Percentiles rank a stretch among this genome's conserved stretches.
Conservation (phyloP, 2,329 filamentous ascomycete genomes). For the Cytospora paraplurivora region DNA sequence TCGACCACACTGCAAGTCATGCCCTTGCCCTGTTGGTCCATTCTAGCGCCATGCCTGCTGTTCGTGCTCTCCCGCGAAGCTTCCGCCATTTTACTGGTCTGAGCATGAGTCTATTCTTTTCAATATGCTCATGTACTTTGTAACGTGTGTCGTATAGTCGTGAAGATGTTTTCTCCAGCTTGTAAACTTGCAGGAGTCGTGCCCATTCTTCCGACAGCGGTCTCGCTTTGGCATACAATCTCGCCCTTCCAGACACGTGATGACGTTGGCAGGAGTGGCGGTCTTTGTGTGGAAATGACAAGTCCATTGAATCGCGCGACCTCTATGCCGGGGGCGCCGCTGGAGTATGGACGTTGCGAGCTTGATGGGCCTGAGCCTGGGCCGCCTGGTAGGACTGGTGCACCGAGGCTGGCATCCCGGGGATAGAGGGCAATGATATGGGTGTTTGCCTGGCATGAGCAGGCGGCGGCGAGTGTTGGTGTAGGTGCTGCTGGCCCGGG, state of each 20-base stretch:
- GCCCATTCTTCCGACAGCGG: neutral
- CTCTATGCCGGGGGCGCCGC: neutral
- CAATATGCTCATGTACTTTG: neutral
- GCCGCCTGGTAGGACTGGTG: slow-evolving; percentile 28
- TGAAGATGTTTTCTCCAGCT: neutral
- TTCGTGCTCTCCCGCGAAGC: too few relatives aligned
- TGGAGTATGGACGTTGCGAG: slow-evolving; percentile 16
- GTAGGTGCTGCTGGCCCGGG: slow-evolving; percentile 3
- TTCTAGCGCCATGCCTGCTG: too few relatives aligned
- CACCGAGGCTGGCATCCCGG: slow-evolving; percentile 29
- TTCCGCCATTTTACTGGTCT: too few relatives aligned
- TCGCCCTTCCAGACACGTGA: neutral
- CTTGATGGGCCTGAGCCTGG: slow-evolving; percentile 24
- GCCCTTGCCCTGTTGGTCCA: too few relatives aligned
- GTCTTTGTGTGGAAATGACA: too few relatives aligned
- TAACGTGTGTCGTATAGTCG: neutral
- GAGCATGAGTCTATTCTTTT: neutral
- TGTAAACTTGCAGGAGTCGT: neutral
- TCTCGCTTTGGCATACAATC: neutral
- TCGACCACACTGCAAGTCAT: too few relatives aligned
- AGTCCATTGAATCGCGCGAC: neutral
- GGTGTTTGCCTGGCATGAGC: slow-evolving; percentile 22
- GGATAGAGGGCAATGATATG: slow-evolving; percentile 25
- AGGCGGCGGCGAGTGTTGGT: slow-evolving; percentile 11
- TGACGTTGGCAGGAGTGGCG: neutral